These are phyloP conservation scores for Stagonosporopsis cucurbitacearum DNA, from an alignment of 2,329 filamentous ascomycete genomes.

Conservation along the genomic window DNA sequence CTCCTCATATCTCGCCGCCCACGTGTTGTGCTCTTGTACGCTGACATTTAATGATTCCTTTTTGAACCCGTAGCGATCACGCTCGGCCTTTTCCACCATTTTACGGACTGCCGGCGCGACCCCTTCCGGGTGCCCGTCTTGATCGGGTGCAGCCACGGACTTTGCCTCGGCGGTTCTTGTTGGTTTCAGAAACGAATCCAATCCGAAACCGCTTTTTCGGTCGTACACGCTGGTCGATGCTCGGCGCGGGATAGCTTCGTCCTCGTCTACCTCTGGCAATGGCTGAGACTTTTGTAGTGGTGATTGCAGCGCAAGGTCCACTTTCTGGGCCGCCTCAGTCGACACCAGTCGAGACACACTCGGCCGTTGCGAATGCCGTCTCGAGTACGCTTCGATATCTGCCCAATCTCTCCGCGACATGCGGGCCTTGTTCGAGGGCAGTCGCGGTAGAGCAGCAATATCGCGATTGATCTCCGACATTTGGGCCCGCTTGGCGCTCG, in stretches of 20 bases:
- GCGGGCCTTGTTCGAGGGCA: conserved; percentile 38
- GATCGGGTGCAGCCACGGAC: conserved; percentile 10
- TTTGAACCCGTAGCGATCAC: conserved; percentile 91
- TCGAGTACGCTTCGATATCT: conserved; percentile 42
- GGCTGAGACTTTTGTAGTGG: conserved; percentile 34
- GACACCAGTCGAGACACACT: conserved; percentile 27
- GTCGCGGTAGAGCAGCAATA: conserved; percentile 37
- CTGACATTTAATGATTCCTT: conserved; percentile 83
- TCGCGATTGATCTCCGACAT: conserved; percentile 41
- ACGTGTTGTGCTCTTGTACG: conserved; percentile 78
- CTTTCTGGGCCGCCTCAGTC: conserved; percentile 20
- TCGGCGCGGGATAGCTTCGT: conserved; percentile 43
- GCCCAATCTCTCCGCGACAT: conserved; percentile 47
- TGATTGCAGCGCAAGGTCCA: conserved; percentile 24
- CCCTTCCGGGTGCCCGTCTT: conserved; percentile 9
- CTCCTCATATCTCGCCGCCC: conserved; percentile 76
- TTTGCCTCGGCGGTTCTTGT: conserved; percentile 2
- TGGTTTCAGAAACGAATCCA: conserved; percentile 16
- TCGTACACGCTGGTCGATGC: conserved; percentile 47
- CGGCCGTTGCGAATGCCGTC: conserved; percentile 33
- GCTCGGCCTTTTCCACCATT: conserved; percentile 47
- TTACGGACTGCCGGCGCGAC: conserved; percentile 25
- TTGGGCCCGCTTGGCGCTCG: conserved; percentile 25
- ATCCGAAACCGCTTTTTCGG: conserved; percentile 33
- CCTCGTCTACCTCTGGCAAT: conserved; percentile 45